Conservation (phyloP, 116 monocot genomes). For the Cymodocea nodosa region DNA sequence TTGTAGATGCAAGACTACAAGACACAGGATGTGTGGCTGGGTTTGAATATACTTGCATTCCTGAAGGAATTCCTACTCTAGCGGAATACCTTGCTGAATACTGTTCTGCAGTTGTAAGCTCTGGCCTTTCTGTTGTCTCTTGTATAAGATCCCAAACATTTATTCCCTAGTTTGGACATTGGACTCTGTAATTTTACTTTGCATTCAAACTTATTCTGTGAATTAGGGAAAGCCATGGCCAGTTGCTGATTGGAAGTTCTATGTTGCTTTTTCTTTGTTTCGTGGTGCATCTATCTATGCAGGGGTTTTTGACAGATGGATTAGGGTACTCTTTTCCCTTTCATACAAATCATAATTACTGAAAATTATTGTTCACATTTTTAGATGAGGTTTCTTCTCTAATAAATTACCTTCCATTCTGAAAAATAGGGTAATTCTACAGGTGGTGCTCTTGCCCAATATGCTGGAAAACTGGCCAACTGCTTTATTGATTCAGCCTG, state of each 20-base stretch:
- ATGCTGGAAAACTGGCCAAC: constrained; percentile 52
- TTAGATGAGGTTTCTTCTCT: not conserved
- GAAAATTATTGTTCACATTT: not conserved
- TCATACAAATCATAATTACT: not conserved
- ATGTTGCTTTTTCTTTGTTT: constrained; percentile 84
- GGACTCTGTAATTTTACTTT: not conserved
- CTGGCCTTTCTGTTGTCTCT: not conserved
- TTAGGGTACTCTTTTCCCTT: constrained; percentile 38
- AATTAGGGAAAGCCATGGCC: constrained; percentile 87
- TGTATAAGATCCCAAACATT: not conserved
- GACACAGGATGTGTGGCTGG: constrained; percentile 31
- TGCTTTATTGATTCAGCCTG: constrained; percentile 60
- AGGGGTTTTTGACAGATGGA: constrained; percentile 89
- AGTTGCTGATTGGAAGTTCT: constrained; percentile 80
- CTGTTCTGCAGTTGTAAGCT: constrained; percentile 73
- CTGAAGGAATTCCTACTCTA: constrained; percentile 83
- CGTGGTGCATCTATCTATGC: constrained; percentile 81
- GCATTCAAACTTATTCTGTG: constrained; percentile 1
- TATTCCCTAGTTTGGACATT: not conserved
- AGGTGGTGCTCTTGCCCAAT: constrained; percentile 71
- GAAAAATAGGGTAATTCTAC: constrained; percentile 85
- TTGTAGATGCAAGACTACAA: constrained; percentile 19
- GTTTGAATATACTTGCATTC: constrained; percentile 43
- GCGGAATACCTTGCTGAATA: constrained; percentile 79
- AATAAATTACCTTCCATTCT: not conserved